A percentile compares a stretch with the other conserved stretches of the same genome.
These are phyloP conservation scores for Tieghemiomyces parasiticus DNA, from an alignment of 192 early-diverging fungal genomes.

Conservation along the genomic window DNA sequence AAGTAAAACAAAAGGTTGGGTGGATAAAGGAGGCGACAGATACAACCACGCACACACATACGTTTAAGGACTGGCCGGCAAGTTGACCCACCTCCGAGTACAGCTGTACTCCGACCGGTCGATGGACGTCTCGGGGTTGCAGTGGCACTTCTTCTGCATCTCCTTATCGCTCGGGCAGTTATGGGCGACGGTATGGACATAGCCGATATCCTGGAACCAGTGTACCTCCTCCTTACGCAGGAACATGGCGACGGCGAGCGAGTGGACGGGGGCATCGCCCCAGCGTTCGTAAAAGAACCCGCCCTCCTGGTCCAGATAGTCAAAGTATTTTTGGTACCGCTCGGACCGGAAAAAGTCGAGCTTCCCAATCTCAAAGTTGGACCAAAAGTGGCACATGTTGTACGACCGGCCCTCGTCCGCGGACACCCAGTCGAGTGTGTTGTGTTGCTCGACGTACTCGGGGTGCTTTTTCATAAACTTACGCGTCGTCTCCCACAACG, in stretches of 20 bases:
- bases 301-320: slow-evolving; percentile 42
- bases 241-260: slow-evolving; percentile 39
- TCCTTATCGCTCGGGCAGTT: slow-evolving; percentile 37
- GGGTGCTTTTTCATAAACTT: slow-evolving; percentile 33
- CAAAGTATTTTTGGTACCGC: slow-evolving; percentile 42
- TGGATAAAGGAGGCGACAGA: too few species aligned
- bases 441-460: slow-evolving; percentile 27
- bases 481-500: slow-evolving; percentile 50
- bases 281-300: slow-evolving; percentile 71
- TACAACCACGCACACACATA: too few species aligned
- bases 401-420: slow-evolving; percentile 36
- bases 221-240: slow-evolving; percentile 37
- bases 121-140: slow-evolving; percentile 21
- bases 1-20: too few species aligned
- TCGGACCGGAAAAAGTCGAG: slow-evolving; percentile 40
- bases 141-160: slow-evolving; percentile 27
- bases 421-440: slow-evolving; percentile 37
- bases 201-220: slow-evolving; percentile 64
- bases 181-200: slow-evolving; percentile 22
- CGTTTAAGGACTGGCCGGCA: not conserved
- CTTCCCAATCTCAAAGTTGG: slow-evolving; percentile 66
- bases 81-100: not conserved
- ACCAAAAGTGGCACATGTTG: slow-evolving; percentile 67
- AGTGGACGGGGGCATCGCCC: slow-evolving; percentile 71
- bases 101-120: not conserved